Percentiles rank a stretch among this genome's conserved stretches.
phyloP scores from a whole-genome alignment of 129 eudicot species.

The Lactuca saligna region DNA sequence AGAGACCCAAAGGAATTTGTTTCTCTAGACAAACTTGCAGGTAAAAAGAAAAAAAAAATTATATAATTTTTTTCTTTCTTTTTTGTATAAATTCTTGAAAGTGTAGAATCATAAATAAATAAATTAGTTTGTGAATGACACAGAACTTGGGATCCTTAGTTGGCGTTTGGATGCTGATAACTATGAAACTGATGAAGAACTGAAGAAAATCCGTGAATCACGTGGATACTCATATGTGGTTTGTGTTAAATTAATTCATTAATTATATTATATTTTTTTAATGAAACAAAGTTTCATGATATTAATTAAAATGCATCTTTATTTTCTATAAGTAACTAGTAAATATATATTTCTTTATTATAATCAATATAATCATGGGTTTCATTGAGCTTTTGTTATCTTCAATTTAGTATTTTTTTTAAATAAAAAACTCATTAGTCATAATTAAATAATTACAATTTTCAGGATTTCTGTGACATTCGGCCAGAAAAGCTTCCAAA shows the following conservation, averaged over 20 bases:
- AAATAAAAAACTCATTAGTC: too few species aligned
- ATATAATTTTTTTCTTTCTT: too few species aligned
- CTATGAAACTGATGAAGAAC: conserved; percentile 87
- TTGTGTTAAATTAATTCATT: conserved; percentile 18
- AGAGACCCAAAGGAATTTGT: conserved; percentile 79
- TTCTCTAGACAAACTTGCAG: conserved; percentile 77
- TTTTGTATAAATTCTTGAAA: background rate
- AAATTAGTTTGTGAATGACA: conserved; percentile 11
- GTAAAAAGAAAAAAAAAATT: too few species aligned
- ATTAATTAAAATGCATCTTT: too few species aligned
- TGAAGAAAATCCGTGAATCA: conserved; percentile 83
- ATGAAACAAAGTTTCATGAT: too few species aligned
- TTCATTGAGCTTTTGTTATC: too few species aligned
- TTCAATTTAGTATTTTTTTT: too few species aligned
- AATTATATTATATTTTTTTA: too few species aligned
- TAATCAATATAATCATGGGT: too few species aligned
- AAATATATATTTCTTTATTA: too few species aligned
- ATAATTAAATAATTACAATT: too few species aligned
- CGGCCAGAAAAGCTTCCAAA: conserved; percentile 93
- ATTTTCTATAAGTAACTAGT: too few species aligned
- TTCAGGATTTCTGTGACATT: conserved; percentile 90
- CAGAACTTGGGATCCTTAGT: conserved; percentile 94
- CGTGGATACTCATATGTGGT: conserved; percentile 97
- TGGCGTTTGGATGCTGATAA: conserved; percentile 96
- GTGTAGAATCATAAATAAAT: conserved; percentile 3